phyloP scores from a whole-genome alignment of 1,139 yeast species.

The Casaregolazyma suthepensis region DNA sequence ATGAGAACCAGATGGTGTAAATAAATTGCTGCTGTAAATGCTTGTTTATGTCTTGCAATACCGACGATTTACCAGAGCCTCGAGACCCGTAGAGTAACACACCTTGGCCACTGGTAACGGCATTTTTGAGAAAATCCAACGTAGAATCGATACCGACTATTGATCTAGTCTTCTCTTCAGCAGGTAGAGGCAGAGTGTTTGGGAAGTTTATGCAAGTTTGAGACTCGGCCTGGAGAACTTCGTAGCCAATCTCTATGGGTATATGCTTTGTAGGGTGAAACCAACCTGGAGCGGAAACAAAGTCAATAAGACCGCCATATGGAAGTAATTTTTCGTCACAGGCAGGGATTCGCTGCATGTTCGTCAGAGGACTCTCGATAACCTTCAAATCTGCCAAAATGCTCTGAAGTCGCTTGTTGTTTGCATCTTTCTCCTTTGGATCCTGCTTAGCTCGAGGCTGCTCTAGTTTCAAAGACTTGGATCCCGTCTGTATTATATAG shows the following conservation, averaged over 20 bases:
- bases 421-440: constrained; percentile 17
- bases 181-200: constrained; percentile 4
- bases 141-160: constrained; percentile 56
- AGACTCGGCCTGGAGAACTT: constrained; percentile 47
- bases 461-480: constrained; percentile 25
- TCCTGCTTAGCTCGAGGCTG: constrained; percentile 1
- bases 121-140: constrained; percentile 39
- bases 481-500: constrained; percentile 22
- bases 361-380: constrained; percentile 24
- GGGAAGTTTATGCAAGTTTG: constrained; percentile 32
- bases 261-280: constrained; percentile 25
- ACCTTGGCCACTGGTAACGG: constrained; percentile 47
- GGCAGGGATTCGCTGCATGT: constrained; percentile 37
- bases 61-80: constrained; percentile 74
- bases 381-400: constrained; percentile 12
- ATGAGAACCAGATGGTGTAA: constrained; percentile 43
- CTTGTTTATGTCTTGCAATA: constrained; percentile 41
- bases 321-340: constrained; percentile 43
- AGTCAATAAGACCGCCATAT: constrained; percentile 55
- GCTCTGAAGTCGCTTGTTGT: constrained; percentile 17
- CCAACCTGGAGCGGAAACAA: constrained; percentile 49
- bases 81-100: constrained; percentile 62
- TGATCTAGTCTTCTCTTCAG: constrained; percentile 11
- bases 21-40: constrained; percentile 39
- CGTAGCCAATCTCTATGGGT: constrained; percentile 50